phyloP scores from a whole-genome alignment of 169 alveolate genomes.

The Plasmodium cynomolgi region DNA sequence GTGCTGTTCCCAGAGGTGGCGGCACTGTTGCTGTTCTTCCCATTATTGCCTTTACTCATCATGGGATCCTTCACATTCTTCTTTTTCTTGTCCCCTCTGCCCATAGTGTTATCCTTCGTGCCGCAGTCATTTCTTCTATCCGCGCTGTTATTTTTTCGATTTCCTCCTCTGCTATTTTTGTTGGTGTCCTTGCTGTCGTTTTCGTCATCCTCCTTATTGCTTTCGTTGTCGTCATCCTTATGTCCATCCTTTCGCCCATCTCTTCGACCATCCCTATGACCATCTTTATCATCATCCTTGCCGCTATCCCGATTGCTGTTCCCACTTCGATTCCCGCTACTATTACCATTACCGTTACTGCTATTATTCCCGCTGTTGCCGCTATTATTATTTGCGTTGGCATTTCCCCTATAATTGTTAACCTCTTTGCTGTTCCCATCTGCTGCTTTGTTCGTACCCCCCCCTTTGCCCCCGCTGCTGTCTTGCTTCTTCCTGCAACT shows the following conservation, averaged over 20 bases:
- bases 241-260: background rate
- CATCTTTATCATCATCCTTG: background rate
- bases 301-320: background rate
- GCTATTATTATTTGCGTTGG: constrained; percentile 3
- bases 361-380: constrained; percentile 4
- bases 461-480: background rate
- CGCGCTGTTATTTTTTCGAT: constrained; percentile 2
- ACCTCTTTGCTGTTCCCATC: background rate
- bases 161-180: background rate
- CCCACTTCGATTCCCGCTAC: background rate
- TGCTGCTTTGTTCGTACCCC: constrained; percentile 5
- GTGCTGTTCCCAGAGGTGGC: background rate
- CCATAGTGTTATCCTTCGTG: background rate
- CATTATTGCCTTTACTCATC: background rate
- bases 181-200: background rate
- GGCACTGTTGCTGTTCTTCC: background rate
- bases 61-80: background rate
- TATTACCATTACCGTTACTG: background rate
- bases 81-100: background rate
- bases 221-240: constrained; percentile 6
- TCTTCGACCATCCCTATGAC: background rate
- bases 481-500: background rate
- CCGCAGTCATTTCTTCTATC: background rate
- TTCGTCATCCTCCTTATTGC: constrained; percentile 1
- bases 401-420: background rate